Conservation (phyloP, 306 rosid species). For the Hippophae gyantsensis region DNA sequence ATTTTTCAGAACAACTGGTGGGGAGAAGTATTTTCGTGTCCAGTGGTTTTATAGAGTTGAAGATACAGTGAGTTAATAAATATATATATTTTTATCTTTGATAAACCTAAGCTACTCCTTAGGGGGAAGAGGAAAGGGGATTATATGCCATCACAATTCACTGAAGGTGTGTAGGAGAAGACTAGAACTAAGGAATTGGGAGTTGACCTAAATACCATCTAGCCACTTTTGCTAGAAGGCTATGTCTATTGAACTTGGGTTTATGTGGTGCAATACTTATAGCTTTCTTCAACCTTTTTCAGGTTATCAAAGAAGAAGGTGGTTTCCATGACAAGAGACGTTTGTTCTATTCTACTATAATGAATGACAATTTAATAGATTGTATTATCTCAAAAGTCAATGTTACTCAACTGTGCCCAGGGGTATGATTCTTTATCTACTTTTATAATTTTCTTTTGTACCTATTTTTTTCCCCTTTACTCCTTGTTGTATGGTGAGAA, state of each 20-base stretch:
- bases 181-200: too few species aligned
- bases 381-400: slow-evolving; percentile 63
- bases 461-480: slow-evolving; percentile 2
- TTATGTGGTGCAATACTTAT: neutral
- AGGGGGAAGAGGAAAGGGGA: too few species aligned
- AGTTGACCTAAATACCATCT: too few species aligned
- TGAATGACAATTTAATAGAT: slow-evolving; percentile 79
- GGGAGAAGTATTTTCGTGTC: slow-evolving; percentile 60
- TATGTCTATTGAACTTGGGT: too few species aligned
- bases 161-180: too few species aligned
- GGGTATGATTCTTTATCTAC: slow-evolving; percentile 40
- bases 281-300: slow-evolving; percentile 9
- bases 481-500: too few species aligned
- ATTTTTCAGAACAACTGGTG: slow-evolving; percentile 66
- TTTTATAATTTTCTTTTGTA: slow-evolving; percentile 9
- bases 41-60: slow-evolving; percentile 91
- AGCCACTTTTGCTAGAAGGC: too few species aligned
- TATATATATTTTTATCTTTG: neutral
- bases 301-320: slow-evolving; percentile 69
- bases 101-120: too few species aligned
- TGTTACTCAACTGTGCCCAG: slow-evolving; percentile 45
- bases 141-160: too few species aligned
- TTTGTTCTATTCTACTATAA: slow-evolving; percentile 73
- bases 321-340: slow-evolving; percentile 78
- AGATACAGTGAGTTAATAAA: slow-evolving; percentile 65